Conservation (phyloP, 257 asterid species). For the Gentiana dahurica region DNA sequence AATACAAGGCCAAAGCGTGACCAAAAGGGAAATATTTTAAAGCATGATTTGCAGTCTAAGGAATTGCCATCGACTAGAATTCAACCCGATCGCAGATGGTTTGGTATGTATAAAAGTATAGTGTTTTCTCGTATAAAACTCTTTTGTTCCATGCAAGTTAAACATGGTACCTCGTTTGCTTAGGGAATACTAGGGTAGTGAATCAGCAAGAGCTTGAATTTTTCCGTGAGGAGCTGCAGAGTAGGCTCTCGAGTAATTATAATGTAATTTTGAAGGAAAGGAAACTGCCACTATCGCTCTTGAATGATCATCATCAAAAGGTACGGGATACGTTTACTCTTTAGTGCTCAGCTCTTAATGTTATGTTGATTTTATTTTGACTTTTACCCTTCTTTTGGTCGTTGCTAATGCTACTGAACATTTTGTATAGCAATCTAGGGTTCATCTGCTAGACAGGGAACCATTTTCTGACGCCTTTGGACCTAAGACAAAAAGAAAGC, state of each 20-base stretch:
- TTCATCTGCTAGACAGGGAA: slow-evolving; percentile 85
- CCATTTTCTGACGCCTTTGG: slow-evolving; percentile 91
- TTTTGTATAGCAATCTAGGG: slow-evolving; percentile 70
- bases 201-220: slow-evolving; percentile 75
- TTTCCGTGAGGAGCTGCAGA: slow-evolving; percentile 76
- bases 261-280: slow-evolving; percentile 81
- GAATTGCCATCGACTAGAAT: slow-evolving; percentile 86
- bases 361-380: not conserved
- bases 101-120: slow-evolving; percentile 35
- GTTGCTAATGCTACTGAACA: slow-evolving; percentile 3
- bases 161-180: slow-evolving; percentile 5
- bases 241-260: slow-evolving; percentile 71
- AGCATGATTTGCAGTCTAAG: slow-evolving; percentile 82
- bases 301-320: slow-evolving; percentile 82
- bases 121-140: not conserved
- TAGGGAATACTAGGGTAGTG: slow-evolving; percentile 82
- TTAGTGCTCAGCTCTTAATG: no score
- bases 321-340: slow-evolving; percentile 16
- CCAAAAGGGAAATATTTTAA: slow-evolving; percentile 40
- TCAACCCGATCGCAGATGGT: slow-evolving; percentile 93
- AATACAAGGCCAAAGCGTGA: slow-evolving; percentile 58
- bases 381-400: not conserved
- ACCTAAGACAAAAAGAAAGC: slow-evolving; percentile 76
- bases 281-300: slow-evolving; percentile 80
- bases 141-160: not conserved